Base-by-base conservation (phyloP, 768 basidiomycete species). In the Rhizopogon sp. region DNA sequence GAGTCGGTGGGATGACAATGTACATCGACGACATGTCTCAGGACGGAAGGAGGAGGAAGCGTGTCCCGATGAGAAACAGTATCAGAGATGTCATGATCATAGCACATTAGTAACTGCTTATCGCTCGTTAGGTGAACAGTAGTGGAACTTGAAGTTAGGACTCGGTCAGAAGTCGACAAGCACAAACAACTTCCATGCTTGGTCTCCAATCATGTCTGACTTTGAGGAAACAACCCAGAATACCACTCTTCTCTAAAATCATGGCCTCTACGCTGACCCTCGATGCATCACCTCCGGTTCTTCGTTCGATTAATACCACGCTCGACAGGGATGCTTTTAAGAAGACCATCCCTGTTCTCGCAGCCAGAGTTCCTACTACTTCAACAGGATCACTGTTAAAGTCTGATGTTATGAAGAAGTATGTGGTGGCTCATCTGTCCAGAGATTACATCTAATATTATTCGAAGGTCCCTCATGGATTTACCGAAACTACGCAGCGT, bases 1-100 rank as follows among this genome's bases (percentile, higher is more conserved):
- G 87, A 80, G 68, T 96, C 94, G 4, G 90, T 93, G 3, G 95
- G 93, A 71, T 98, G 95, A 70, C 91, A 95, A 61, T 98, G 95
- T 0, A 86, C 90, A 65, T 97, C 95, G 52, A 85, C 78, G 54
- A 98, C 73, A 62, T 90, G 90, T 20, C 69, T 72, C 17, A 90
- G 73, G 43, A 93, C 78, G 47, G 63, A 60, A 28, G 61, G 59
- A 3, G 66, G 52, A 33, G 70, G 72, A n/a, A 68, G 62, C 6
- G 47, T 49, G 47, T 49, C 47, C 9, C 47, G 47, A 49, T 49
- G 47, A 37, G 47, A 49, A 6, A 49, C 16, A 37, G 47, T 49
- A 37, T 49, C 47, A 49, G 47, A 49, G 39, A 49, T 49, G 9
- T 49, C 35, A 9, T 49, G 47, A 20, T 49, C 47, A 13, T 14